Conservation (phyloP, 2,329 filamentous ascomycete genomes). For the Phaeophleospora eucalypticola region DNA sequence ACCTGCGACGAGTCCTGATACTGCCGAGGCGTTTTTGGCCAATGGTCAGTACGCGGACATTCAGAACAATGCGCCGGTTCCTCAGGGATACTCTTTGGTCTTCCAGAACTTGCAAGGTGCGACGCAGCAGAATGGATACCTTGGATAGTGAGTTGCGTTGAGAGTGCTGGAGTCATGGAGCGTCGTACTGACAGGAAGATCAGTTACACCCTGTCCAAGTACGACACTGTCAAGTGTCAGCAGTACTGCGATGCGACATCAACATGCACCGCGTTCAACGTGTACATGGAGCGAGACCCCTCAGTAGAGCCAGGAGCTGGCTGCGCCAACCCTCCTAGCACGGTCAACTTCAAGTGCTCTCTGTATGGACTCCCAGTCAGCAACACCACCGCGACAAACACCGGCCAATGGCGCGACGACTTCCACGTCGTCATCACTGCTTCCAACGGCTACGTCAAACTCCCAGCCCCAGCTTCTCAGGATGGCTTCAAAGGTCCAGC, state of each 20-base stretch:
- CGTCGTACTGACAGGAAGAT: background rate
- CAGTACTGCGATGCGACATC: constrained; percentile 18
- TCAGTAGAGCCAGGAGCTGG: constrained; percentile 27
- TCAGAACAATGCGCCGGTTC: constrained; percentile 7
- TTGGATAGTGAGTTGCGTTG: constrained; percentile 8
- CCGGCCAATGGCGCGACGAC: constrained; percentile 30
- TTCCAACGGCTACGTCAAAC: constrained; percentile 37
- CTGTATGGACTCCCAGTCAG: constrained; percentile 32
- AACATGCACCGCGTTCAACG: constrained; percentile 24
- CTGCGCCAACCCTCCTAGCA: constrained; percentile 34
- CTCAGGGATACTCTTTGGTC: constrained; percentile 15
- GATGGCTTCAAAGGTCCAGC: constrained; percentile 26
- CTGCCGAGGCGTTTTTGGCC: constrained; percentile 12
- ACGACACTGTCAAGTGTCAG: constrained; percentile 11
- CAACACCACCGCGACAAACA: constrained; percentile 32
- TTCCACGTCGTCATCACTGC: constrained; percentile 42
- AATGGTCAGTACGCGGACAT: constrained; percentile 6
- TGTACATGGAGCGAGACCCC: constrained; percentile 34
- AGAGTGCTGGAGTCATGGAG: background rate
- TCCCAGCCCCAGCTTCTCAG: constrained; percentile 15
- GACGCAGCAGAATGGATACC: constrained; percentile 14
- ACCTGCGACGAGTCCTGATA: constrained; percentile 32
- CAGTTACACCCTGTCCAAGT: constrained; percentile 11
- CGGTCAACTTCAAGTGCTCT: constrained; percentile 35
- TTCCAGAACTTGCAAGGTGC: constrained; percentile 17